Percentiles rank a stretch among this genome's conserved stretches.
Conservation (phyloP, 805 yeast species). For the Zygosaccharomyces lentus region DNA sequence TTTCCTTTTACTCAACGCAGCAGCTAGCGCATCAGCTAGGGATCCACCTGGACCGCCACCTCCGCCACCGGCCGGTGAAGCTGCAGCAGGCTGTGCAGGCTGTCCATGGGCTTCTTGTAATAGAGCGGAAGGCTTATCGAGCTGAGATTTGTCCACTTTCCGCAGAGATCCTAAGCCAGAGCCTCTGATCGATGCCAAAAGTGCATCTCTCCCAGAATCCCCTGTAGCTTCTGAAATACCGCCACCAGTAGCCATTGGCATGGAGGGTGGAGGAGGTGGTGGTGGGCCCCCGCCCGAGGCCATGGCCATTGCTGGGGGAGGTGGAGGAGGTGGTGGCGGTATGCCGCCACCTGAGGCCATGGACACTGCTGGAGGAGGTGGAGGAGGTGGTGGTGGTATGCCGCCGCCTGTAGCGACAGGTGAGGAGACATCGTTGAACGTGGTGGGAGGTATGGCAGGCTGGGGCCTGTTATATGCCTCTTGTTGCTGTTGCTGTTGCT, state of each 20-base stretch:
- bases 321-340: conserved; percentile 20
- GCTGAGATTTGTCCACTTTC: conserved; percentile 76
- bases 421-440: conserved; percentile 11
- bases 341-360: conserved; percentile 7
- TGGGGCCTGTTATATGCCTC: conserved; percentile 9
- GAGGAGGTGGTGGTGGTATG: conserved; percentile 23
- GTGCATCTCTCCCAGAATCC: conserved; percentile 69
- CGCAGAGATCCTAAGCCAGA: conserved; percentile 64
- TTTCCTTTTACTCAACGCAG: conserved; percentile 79
- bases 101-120: conserved; percentile 71
- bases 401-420: conserved; percentile 12
- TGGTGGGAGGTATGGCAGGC: conserved; percentile 18
- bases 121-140: conserved; percentile 72
- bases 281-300: conserved; percentile 12
- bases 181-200: conserved; percentile 79
- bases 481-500: conserved; percentile 11
- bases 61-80: conserved; percentile 33
- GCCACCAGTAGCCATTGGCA: conserved; percentile 3
- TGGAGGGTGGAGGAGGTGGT: conserved; percentile 20
- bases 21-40: conserved; percentile 82
- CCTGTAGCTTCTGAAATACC: conserved; percentile 32
- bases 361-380: conserved; percentile 18
- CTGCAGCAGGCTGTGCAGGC: conserved; percentile 24
- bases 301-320: conserved; percentile 15
- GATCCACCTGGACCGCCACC: conserved; percentile 44